These are phyloP conservation scores for Fusarium napiforme DNA, from an alignment of 2,329 filamentous ascomycete genomes.

Conservation along the genomic window DNA sequence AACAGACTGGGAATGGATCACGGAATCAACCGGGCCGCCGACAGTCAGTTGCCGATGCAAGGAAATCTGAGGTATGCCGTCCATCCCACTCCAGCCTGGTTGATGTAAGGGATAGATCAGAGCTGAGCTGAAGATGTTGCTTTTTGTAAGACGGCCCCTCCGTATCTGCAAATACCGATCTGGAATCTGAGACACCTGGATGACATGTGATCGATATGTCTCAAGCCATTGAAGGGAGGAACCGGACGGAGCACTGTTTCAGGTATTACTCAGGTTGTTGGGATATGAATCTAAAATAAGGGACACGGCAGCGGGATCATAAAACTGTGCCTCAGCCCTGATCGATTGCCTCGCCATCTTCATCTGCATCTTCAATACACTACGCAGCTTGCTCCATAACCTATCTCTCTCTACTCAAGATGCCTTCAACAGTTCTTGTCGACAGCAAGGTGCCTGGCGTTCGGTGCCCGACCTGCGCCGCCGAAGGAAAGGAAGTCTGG, in stretches of 20 bases:
- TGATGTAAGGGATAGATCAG: background rate
- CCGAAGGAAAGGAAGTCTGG: background rate
- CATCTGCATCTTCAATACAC: accelerated
- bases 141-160: background rate
- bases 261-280: background rate
- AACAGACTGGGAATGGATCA: background rate
- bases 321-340: background rate
- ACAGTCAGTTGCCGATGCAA: background rate
- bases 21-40: background rate
- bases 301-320: background rate
- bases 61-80: background rate
- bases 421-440: background rate
- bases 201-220: background rate
- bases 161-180: background rate
- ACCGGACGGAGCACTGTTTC: background rate
- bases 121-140: background rate
- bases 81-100: background rate
- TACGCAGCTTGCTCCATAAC: too few relatives aligned
- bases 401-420: background rate
- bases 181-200: background rate
- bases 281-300: background rate
- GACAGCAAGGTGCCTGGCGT: background rate
- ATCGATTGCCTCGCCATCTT: background rate
- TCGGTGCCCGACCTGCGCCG: background rate
- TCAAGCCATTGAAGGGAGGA: background rate